Evolutionary conservation across 78 protist species (phyloP).

Genomic region (Protostelium mycophagum): DNA sequence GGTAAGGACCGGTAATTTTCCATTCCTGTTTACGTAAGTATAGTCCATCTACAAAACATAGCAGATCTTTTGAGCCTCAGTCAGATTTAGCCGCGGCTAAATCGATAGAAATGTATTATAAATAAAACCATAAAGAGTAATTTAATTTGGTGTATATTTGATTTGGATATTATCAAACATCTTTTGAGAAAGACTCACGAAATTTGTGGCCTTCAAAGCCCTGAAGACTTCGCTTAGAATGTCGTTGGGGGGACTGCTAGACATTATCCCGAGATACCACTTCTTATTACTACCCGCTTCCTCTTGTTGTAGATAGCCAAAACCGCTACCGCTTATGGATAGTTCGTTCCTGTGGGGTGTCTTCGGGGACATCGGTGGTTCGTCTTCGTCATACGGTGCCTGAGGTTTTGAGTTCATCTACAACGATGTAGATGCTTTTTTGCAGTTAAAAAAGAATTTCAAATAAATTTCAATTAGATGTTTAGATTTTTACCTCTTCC

Average conservation of each 20-base stretch:
- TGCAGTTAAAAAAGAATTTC: too few species aligned
- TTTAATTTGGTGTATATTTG: background rate
- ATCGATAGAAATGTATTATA: too few species aligned
- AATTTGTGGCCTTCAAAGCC: constrained; percentile 42
- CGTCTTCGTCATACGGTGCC: background rate
- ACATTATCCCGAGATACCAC: constrained; percentile 53
- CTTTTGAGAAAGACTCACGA: constrained; percentile 29
- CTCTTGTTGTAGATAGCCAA: background rate
- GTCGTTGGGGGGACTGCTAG: constrained; percentile 49
- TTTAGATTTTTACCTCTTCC: background rate
- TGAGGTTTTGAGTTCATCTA: too few species aligned
- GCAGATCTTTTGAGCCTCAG: too few species aligned
- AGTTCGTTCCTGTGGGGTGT: constrained; percentile 3
- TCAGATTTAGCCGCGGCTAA: too few species aligned
- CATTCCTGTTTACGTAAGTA: constrained; percentile 25
- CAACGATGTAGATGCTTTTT: background rate
- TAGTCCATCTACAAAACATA: background rate
- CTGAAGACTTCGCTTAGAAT: constrained; percentile 55
- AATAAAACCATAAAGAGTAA: background rate
- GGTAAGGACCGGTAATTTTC: constrained; percentile 63
- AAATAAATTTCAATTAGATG: too few species aligned
- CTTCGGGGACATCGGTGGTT: background rate
- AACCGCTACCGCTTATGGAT: background rate
- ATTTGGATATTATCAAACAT: background rate
- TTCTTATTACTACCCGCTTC: constrained; percentile 14